Evolutionary conservation across 306 rosid species (phyloP).

Genomic region (Cicer cuneatum): DNA sequence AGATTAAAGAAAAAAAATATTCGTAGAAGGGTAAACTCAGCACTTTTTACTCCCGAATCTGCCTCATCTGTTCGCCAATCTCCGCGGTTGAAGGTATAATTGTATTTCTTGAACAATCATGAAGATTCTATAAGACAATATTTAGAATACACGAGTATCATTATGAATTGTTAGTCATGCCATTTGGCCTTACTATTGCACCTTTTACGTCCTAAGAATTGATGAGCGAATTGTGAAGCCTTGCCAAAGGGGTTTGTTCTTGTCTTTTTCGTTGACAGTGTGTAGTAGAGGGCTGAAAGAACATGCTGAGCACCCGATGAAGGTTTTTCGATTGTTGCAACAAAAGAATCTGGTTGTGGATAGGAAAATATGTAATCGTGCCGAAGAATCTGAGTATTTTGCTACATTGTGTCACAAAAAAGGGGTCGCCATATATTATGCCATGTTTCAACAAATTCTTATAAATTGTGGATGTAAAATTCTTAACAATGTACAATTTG

Average conservation of each 20-base stretch:
- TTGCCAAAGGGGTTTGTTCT: neutral
- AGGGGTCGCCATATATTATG: too few relatives aligned
- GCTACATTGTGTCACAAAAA: neutral
- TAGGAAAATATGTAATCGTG: neutral
- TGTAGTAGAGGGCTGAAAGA: neutral
- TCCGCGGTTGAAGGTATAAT: slow-evolving; percentile 64
- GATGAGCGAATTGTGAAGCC: neutral
- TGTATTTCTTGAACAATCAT: slow-evolving; percentile 9
- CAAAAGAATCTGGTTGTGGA: neutral
- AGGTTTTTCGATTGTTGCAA: neutral
- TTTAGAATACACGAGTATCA: too few relatives aligned
- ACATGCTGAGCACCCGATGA: neutral
- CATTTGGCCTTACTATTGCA: neutral
- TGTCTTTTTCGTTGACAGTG: too few relatives aligned
- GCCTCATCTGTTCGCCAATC: slow-evolving; percentile 68
- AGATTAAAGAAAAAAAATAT: slow-evolving; percentile 47
- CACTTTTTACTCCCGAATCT: slow-evolving; percentile 59
- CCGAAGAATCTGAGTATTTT: neutral
- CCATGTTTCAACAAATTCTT: too few relatives aligned
- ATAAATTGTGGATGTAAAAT: too few relatives aligned
- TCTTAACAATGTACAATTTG: too few relatives aligned
- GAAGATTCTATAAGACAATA: too few relatives aligned
- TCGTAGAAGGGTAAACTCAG: slow-evolving; percentile 51
- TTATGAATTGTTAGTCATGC: too few relatives aligned
- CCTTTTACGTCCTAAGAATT: neutral